Conservation (phyloP, 129 eudicot species). For the Centrapalus pauciflorus region DNA sequence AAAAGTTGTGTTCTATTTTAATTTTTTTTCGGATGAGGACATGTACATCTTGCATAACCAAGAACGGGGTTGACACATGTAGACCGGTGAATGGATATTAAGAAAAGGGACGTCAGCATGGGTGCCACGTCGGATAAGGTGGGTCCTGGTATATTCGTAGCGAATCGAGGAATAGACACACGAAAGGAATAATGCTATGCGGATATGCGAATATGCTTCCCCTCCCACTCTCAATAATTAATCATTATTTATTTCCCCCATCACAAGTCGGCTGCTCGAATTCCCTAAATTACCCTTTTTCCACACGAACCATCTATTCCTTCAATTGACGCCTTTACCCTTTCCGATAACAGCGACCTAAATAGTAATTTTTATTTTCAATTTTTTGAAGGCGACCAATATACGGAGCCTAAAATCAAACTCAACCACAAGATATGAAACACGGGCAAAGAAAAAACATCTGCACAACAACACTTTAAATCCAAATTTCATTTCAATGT, state of each 20-base stretch:
- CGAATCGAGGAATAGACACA: not conserved
- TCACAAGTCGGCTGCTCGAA: not conserved
- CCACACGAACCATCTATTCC: not conserved
- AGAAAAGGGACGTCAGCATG: slow-evolving; percentile 5
- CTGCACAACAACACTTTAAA: too few relatives aligned
- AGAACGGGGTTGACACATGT: not conserved
- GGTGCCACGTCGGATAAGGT: slow-evolving; percentile 15
- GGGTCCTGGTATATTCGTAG: slow-evolving; percentile 29
- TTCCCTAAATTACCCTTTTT: slow-evolving; percentile 10
- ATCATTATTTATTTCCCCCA: too few relatives aligned
- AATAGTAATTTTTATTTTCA: too few relatives aligned
- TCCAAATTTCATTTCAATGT: too few relatives aligned
- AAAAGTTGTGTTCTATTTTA: too few relatives aligned
- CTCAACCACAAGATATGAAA: too few relatives aligned
- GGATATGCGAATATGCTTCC: slow-evolving; percentile 37
- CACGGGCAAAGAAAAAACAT: too few relatives aligned
- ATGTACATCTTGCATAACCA: not conserved
- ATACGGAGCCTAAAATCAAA: too few relatives aligned
- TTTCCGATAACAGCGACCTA: too few relatives aligned
- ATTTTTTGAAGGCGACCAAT: too few relatives aligned
- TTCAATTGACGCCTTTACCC: slow-evolving; percentile 9
- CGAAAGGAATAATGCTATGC: slow-evolving; percentile 20
- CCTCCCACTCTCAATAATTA: slow-evolving; percentile 28
- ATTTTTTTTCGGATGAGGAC: too few relatives aligned
- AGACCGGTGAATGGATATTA: not conserved